phyloP scores from a whole-genome alignment of 2,329 filamentous ascomycete genomes.

The Zelopaecilomyces penicillatus region DNA sequence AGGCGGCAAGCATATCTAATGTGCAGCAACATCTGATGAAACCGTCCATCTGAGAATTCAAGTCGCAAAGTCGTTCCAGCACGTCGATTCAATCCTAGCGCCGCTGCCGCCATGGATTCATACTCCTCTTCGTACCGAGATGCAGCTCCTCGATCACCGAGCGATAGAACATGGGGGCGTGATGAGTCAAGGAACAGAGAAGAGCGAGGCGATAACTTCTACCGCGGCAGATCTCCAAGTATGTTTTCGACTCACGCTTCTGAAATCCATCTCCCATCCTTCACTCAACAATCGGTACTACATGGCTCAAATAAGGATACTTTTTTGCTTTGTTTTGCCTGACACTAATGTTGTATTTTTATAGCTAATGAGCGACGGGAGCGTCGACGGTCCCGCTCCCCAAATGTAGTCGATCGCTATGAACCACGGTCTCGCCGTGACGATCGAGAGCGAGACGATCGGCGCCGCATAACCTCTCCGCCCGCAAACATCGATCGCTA shows the following conservation, averaged over 20 bases:
- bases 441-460: constrained; percentile 55
- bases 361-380: constrained; percentile 52
- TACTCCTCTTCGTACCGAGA: constrained; percentile 44
- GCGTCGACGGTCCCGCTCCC: constrained; percentile 60
- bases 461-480: constrained; percentile 52
- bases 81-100: constrained; percentile 8
- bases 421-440: constrained; percentile 64
- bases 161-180: constrained; percentile 44
- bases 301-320: neutral
- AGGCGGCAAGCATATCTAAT: constrained; percentile 4
- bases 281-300: too few species aligned
- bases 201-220: constrained; percentile 51
- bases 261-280: too few species aligned
- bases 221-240: constrained; percentile 64
- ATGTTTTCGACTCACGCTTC: constrained; percentile 26
- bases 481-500: constrained; percentile 76
- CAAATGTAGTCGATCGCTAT: constrained; percentile 64
- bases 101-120: constrained; percentile 39
- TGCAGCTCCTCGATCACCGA: constrained; percentile 41
- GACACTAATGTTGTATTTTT: neutral
- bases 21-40: constrained; percentile 1
- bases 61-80: neutral
- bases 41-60: neutral
- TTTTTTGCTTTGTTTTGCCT: neutral
- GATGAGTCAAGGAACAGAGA: constrained; percentile 45